Base-by-base conservation (phyloP, 441 rosid species). In the Adansonia madagascariensis region DNA sequence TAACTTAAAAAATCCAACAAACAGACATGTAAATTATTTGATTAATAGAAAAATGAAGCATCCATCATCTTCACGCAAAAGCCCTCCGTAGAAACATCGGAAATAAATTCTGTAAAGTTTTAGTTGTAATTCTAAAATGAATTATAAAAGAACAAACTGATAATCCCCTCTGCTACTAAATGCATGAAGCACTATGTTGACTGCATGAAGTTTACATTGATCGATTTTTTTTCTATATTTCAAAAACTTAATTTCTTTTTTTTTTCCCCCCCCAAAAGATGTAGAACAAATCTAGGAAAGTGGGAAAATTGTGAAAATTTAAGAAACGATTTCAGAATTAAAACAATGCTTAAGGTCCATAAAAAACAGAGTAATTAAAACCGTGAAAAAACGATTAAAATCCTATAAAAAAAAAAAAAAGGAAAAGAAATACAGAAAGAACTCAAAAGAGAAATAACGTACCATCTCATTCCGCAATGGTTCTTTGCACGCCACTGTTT, bases 381-480 rank as follows among this genome's bases (percentile, higher is more conserved):
- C 83, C 75, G 68, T 53, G 24, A 72, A 81, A 77, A 73, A 44
- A 20, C 50, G 57, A 53, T 10, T 24, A 72, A 74, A 70, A 49
- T 1, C 1, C 17, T 14, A 60, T 24, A 60, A 60, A 60, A 60
- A 60, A 27, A 27, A 27, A n/a, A n/a, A 31, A 31, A 31, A 31
- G 35, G 35, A 3, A 31, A 31, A 31, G 35, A 31, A 31, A 31
- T 31, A 31, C 35, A 44, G 6, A 15, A 57, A 72, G 1, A 52
- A 43, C 60, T n/a, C 47, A 60, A 79, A 56, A 77, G 49, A 67
- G 41, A 43, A 76, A 81, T 63, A 62, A 70, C 89, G 65, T 82
- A 96, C 99, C 99, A 96, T 96, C 82, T 90, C 97, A 96, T 96
- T 84, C 87, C 94, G 90, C 74, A 81, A 84, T 75, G 88, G 82